Conservation (phyloP, 352 stramenopile genomes). For the Aphanomyces astaci region DNA sequence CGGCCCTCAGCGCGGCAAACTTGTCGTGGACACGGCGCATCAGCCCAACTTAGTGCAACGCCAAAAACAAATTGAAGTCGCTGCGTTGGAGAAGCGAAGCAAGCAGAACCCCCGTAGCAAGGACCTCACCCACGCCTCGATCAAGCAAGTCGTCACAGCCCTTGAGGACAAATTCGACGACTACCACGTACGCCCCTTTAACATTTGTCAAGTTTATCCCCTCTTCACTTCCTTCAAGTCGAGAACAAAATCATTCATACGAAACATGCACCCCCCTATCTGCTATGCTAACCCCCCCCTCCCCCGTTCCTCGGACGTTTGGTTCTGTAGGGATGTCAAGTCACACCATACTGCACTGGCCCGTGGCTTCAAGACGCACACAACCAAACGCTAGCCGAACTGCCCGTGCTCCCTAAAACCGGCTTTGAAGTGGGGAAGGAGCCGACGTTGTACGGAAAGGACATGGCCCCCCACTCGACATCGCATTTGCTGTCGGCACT, state of each 20-base stretch:
- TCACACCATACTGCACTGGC: constrained; percentile 52
- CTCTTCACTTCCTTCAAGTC: neutral
- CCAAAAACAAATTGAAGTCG: constrained; percentile 61
- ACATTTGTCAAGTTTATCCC: too few relatives aligned
- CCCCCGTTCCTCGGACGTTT: too few relatives aligned
- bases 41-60: constrained; percentile 50
- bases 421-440: constrained; percentile 48
- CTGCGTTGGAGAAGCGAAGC: constrained; percentile 59
- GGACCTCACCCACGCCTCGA: constrained; percentile 42
- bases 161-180: constrained; percentile 64
- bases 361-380: constrained; percentile 50
- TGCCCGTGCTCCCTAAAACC: constrained; percentile 51
- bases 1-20: constrained; percentile 41
- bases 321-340: constrained; percentile 28
- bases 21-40: constrained; percentile 45
- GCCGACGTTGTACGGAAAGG: constrained; percentile 43
- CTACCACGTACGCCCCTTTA: constrained; percentile 39
- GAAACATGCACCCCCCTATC: too few relatives aligned
- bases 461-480: constrained; percentile 38
- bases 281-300: too few relatives aligned
- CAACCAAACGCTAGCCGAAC: constrained; percentile 46
- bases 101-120: constrained; percentile 65
- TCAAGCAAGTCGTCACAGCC: constrained; percentile 53
- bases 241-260: too few relatives aligned
- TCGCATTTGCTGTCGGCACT: constrained; percentile 37